Conservation (phyloP, 257 asterid genomes). For the Anisodus tanguticus region DNA sequence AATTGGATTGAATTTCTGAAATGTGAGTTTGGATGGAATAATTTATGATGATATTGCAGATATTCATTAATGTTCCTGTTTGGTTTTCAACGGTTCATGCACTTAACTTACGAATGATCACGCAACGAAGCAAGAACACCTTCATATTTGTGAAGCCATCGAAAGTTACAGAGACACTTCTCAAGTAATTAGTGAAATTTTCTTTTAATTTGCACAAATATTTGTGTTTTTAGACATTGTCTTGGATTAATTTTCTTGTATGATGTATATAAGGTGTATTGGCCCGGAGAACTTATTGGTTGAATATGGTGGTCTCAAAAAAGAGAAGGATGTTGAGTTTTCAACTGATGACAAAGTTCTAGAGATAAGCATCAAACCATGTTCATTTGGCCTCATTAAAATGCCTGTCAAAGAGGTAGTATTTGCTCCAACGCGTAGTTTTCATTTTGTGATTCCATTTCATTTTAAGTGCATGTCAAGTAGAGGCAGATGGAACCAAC, state of each 20-base stretch:
- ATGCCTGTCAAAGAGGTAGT: slow-evolving; percentile 66
- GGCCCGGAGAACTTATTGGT: slow-evolving; percentile 59
- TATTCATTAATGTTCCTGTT: slow-evolving; percentile 71
- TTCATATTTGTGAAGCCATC: slow-evolving; percentile 68
- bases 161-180: slow-evolving; percentile 70
- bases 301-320: slow-evolving; percentile 71
- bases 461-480: background rate
- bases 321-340: slow-evolving; percentile 73
- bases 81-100: slow-evolving; percentile 71
- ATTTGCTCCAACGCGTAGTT: background rate
- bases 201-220: background rate
- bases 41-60: slow-evolving; percentile 50
- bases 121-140: slow-evolving; percentile 61
- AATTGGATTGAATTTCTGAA: background rate
- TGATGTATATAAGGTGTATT: slow-evolving; percentile 49
- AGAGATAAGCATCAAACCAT: slow-evolving; percentile 56
- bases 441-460: background rate
- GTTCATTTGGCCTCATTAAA: slow-evolving; percentile 46
- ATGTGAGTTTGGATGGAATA: background rate
- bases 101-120: slow-evolving; percentile 56
- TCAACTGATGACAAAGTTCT: slow-evolving; percentile 69
- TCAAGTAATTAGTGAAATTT: slow-evolving; percentile 52
- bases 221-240: background rate
- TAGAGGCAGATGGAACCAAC: background rate
- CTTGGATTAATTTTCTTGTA: slow-evolving; percentile 23